Percentiles rank a stretch among this genome's conserved stretches.
Evolutionary conservation across 305 asterid species (phyloP).

Genomic region (Fraxinus angustifolia): DNA sequence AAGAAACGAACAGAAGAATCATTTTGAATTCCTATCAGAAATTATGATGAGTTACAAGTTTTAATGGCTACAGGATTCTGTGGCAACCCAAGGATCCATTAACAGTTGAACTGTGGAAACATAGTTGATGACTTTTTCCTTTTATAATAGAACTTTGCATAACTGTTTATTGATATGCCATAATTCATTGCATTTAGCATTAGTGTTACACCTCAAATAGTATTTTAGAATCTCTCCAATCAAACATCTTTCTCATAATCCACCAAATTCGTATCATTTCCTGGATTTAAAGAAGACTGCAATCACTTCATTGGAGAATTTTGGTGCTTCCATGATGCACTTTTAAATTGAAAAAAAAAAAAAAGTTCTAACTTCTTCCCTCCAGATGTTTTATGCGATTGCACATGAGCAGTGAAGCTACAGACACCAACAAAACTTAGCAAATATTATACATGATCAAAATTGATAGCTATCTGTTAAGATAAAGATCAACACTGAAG

Average conservation of each 20-base stretch:
- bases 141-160: background rate
- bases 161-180: background rate
- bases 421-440: background rate
- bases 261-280: background rate
- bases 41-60: background rate
- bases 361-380: background rate
- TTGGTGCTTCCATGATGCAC: background rate
- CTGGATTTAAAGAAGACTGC: background rate
- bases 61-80: slow-evolving; percentile 6
- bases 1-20: background rate
- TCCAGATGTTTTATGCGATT: background rate
- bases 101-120: slow-evolving; percentile 4
- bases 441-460: background rate
- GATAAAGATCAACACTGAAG: background rate
- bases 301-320: slow-evolving; percentile 1
- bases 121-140: slow-evolving; percentile 3
- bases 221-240: slow-evolving; percentile 5
- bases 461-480: background rate
- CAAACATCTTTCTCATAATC: background rate
- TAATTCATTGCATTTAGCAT: background rate
- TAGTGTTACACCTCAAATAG: slow-evolving; percentile 3
- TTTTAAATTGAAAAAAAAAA: background rate
- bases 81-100: background rate
- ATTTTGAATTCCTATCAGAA: slow-evolving; percentile 7
- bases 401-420: slow-evolving; percentile 1